Percentiles rank a stretch among this genome's conserved stretches.
Evolutionary conservation across 2,329 filamentous ascomycete species (phyloP).

Genomic region (Alternaria incomplexa): DNA sequence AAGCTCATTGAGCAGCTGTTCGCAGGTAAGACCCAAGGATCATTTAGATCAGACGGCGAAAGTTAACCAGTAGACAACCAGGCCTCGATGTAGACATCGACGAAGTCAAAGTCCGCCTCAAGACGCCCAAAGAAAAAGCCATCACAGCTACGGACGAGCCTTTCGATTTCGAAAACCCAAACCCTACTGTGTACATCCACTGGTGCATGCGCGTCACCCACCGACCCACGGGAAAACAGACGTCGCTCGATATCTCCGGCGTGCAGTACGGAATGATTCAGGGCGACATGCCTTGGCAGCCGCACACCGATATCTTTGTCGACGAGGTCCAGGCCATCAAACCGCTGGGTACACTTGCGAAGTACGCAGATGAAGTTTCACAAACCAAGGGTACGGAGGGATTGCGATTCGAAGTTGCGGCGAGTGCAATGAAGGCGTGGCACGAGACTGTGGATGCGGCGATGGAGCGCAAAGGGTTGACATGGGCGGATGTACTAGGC

Average conservation of each 20-base stretch:
- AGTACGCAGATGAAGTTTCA: not conserved
- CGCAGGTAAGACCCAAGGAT: not conserved
- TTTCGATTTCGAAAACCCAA: not conserved
- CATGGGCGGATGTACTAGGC: not conserved
- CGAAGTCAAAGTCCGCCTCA: conserved; percentile 4
- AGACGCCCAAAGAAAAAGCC: not conserved
- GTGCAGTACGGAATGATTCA: not conserved
- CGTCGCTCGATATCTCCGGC: conserved; percentile 5
- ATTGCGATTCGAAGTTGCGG: not conserved
- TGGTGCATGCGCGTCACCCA: conserved; percentile 9
- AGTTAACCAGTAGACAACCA: not conserved
- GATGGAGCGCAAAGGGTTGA: conserved; percentile 3
- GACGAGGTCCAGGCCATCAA: not conserved
- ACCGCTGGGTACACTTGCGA: not conserved
- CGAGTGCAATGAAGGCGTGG: conserved; percentile 1
- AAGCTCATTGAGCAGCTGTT: conserved; percentile 4
- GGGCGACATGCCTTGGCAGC: not conserved
- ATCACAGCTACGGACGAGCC: not conserved
- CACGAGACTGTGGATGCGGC: conserved; percentile 1
- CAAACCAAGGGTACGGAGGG: conserved; percentile 1
- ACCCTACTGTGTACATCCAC: not conserved
- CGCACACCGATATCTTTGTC: not conserved
- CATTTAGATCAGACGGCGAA: no score
- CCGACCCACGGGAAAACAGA: conserved; percentile 1
- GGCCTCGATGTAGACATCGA: conserved; percentile 7